phyloP scores from a whole-genome alignment of 441 rosid genomes.

The Brassica hybrid region DNA sequence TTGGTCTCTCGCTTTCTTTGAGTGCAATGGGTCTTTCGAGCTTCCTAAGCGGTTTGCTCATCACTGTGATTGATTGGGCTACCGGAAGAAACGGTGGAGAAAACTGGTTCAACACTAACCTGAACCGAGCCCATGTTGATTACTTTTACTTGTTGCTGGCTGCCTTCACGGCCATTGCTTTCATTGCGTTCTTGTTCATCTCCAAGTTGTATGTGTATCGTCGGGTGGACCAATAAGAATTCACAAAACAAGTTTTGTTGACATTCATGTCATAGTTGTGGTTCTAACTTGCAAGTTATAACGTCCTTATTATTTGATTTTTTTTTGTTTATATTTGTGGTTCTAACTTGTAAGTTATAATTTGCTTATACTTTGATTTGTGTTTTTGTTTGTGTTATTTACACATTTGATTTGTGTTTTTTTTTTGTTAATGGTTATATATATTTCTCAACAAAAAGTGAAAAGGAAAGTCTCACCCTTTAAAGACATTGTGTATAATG shows the following conservation, averaged over 20 bases:
- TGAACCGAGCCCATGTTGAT: conserved; percentile 9
- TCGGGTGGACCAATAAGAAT: background rate
- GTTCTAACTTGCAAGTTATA: background rate
- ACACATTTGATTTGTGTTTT: background rate
- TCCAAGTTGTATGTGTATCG: conserved; percentile 9
- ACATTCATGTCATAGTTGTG: background rate
- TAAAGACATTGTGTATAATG: no score
- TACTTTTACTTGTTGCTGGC: conserved; percentile 13
- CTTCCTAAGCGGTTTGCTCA: background rate
- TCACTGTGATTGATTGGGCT: conserved; percentile 1
- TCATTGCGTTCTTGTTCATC: conserved; percentile 3
- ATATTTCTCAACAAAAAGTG: background rate
- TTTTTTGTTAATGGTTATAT: background rate
- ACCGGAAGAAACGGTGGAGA: conserved; percentile 1
- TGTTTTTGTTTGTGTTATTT: background rate
- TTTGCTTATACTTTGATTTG: background rate
- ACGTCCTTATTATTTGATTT: background rate
- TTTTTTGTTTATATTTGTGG: background rate
- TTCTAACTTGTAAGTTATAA: background rate
- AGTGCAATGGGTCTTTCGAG: background rate
- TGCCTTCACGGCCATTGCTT: conserved; percentile 1
- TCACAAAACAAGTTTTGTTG: background rate
- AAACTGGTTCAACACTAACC: conserved; percentile 6
- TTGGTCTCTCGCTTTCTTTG: background rate
- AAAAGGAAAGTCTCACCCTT: no score